These are phyloP conservation scores for Lathyrus aphaca DNA, from an alignment of 306 rosid genomes.

Conservation along the genomic window DNA sequence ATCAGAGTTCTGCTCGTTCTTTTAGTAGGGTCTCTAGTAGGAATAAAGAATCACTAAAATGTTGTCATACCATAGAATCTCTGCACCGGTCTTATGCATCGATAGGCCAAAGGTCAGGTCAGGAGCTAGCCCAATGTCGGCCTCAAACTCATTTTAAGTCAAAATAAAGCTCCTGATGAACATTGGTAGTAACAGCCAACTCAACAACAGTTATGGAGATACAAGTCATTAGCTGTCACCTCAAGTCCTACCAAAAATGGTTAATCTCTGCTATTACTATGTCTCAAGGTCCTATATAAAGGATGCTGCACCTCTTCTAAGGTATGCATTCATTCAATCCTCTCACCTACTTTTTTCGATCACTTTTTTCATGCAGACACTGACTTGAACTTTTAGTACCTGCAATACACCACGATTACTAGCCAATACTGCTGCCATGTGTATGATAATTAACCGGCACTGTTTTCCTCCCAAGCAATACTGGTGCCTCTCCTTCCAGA, in stretches of 20 bases:
- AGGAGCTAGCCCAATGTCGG: not conserved
- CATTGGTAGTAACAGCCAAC: not conserved
- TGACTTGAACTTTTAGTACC: not conserved
- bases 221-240: not conserved
- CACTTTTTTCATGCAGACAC: not conserved
- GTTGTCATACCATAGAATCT: not conserved
- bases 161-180: not conserved
- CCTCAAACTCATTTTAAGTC: not conserved
- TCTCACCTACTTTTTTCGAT: not conserved
- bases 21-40: not conserved
- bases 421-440: not conserved
- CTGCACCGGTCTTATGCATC: not conserved
- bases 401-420: not conserved
- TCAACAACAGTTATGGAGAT: not conserved
- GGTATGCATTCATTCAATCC: not conserved
- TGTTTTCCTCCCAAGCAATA: not conserved
- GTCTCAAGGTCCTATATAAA: not conserved
- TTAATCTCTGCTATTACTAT: not conserved
- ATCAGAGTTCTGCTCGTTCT: not conserved
- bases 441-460: not conserved
- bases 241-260: not conserved
- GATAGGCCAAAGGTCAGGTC: not conserved
- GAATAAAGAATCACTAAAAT: not conserved
- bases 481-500: not conserved
- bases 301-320: not conserved